Percentiles rank a stretch among this genome's conserved stretches.
These are phyloP conservation scores for Sordariomycetes sp. DNA, from an alignment of 2,329 filamentous ascomycete species.

Conservation along the genomic window DNA sequence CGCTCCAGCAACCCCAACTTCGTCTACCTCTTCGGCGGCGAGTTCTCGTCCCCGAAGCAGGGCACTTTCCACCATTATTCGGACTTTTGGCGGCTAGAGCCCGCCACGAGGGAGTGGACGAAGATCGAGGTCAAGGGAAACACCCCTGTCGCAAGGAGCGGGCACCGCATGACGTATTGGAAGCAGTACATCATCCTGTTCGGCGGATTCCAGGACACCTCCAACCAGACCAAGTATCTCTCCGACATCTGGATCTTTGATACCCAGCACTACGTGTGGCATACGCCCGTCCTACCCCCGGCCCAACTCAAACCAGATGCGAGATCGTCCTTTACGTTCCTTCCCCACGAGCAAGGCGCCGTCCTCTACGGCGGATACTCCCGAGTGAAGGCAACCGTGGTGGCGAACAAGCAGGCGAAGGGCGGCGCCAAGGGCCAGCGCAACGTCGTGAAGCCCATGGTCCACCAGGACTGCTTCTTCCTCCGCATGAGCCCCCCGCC, in stretches of 20 bases:
- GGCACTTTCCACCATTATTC: constrained; percentile 99
- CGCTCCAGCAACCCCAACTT: constrained; percentile 74
- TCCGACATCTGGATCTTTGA: constrained; percentile 95
- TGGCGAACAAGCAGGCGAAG: constrained; percentile 52
- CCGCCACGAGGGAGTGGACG: constrained; percentile 77
- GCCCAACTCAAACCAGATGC: constrained; percentile 83
- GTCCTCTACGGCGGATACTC: constrained; percentile 93
- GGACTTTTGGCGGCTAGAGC: constrained; percentile 92
- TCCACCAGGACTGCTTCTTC: constrained; percentile 94
- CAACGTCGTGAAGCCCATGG: constrained; percentile 72
- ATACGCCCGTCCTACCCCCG: constrained; percentile 61
- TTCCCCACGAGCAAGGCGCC: constrained; percentile 83
- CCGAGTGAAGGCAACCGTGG: constrained; percentile 64
- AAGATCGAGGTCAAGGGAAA: constrained; percentile 74
- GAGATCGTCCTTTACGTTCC: constrained; percentile 80
- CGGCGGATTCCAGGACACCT: constrained; percentile 95
- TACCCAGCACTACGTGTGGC: constrained; percentile 77
- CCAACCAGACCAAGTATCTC: constrained; percentile 87
- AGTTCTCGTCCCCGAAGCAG: constrained; percentile 94
- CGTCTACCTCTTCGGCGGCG: constrained; percentile 88
- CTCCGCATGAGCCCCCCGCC: constrained; percentile 67
- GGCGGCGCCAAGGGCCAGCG: constrained; percentile 50
- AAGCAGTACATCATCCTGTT: constrained; percentile 96
- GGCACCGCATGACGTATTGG: constrained; percentile 92
- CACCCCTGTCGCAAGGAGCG: constrained; percentile 73